These are phyloP conservation scores for Penstemon eatonii DNA, from an alignment of 257 asterid genomes.

Conservation along the genomic window DNA sequence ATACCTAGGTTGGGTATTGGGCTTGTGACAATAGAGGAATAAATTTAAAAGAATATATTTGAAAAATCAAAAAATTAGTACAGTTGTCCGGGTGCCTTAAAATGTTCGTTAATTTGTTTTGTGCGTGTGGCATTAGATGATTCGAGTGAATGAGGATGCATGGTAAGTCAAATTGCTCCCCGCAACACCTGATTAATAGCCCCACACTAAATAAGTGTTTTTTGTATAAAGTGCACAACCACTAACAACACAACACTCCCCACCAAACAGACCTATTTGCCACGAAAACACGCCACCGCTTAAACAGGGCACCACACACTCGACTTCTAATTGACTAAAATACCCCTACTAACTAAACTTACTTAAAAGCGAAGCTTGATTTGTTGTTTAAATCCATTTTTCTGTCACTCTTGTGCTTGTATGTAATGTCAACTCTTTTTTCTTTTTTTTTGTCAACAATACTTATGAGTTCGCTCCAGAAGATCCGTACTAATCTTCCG, in stretches of 20 bases:
- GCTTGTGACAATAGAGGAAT: not conserved
- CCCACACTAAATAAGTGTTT: slow-evolving; percentile 1
- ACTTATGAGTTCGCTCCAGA: too few relatives aligned
- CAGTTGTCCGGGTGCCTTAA: slow-evolving; percentile 35
- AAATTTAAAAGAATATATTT: too few relatives aligned
- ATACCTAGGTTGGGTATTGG: too few relatives aligned
- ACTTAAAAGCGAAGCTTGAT: slow-evolving; percentile 1
- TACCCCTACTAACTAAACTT: slow-evolving; percentile 31
- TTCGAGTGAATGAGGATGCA: slow-evolving; percentile 31
- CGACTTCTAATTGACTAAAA: slow-evolving; percentile 18
- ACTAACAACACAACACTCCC: slow-evolving; percentile 40
- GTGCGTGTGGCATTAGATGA: slow-evolving; percentile 43
- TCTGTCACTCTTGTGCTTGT: too few relatives aligned
- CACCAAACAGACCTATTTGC: slow-evolving; percentile 61
- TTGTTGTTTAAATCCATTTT: too few relatives aligned
- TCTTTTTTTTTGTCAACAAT: too few relatives aligned
- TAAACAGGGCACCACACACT: slow-evolving; percentile 25
- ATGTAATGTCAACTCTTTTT: too few relatives aligned
- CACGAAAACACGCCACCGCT: slow-evolving; percentile 57
- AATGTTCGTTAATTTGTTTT: slow-evolving; percentile 36
- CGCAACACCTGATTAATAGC: slow-evolving; percentile 25
- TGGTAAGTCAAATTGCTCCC: slow-evolving; percentile 19
- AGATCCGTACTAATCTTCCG: not conserved
- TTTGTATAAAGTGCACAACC: slow-evolving; percentile 32
- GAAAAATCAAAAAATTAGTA: slow-evolving; percentile 18